Percentiles rank a stretch among this genome's conserved stretches.
These are phyloP conservation scores for Fusarium anthophilum DNA, from an alignment of 2,329 filamentous ascomycete species.

Conservation along the genomic window DNA sequence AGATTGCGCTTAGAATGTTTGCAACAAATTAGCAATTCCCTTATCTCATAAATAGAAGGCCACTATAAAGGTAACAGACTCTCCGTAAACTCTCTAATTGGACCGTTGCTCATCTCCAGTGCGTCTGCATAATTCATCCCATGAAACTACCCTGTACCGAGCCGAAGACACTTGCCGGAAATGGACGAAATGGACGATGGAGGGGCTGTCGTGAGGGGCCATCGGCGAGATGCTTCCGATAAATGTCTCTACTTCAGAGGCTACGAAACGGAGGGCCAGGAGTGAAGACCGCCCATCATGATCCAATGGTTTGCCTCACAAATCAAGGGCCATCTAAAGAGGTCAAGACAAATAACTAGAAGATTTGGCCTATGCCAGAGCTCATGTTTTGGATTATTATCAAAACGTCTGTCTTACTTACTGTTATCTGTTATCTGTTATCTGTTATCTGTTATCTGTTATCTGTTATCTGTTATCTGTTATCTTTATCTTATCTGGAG, in stretches of 20 bases:
- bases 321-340: rapidly evolving
- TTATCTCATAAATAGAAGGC: background rate
- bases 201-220: background rate
- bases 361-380: background rate
- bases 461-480: background rate
- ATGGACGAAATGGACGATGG: background rate
- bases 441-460: background rate
- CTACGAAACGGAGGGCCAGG: background rate
- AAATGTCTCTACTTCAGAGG: background rate
- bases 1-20: background rate
- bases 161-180: background rate
- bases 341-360: background rate
- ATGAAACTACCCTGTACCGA: background rate
- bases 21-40: background rate
- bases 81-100: background rate
- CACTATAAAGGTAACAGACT: background rate
- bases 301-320: too few relatives aligned
- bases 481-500: background rate
- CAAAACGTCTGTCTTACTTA: too few relatives aligned
- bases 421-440: background rate
- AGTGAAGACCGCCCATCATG: background rate
- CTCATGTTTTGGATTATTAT: background rate
- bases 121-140: background rate
- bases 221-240: background rate
- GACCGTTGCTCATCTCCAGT: background rate